Conservation (phyloP, 2,329 filamentous ascomycete genomes). For the Xylariaceae sp. region DNA sequence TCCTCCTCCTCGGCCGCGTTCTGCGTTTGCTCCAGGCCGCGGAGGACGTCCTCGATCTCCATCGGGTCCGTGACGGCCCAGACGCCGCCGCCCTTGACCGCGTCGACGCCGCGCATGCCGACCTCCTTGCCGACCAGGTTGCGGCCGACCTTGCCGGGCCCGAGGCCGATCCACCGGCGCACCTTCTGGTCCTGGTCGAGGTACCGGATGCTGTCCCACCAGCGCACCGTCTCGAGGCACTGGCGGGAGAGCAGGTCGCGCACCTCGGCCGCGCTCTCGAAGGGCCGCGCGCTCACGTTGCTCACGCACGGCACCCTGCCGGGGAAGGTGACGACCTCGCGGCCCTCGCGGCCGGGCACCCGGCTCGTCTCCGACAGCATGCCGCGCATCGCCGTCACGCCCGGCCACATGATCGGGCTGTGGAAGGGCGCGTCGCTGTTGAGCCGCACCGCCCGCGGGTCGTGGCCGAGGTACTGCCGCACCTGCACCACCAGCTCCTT, state of each 20-base stretch:
- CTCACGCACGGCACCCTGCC: slow-evolving; percentile 70
- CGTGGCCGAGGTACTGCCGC: slow-evolving; percentile 82
- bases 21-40: slow-evolving; percentile 58
- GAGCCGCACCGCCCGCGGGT: slow-evolving; percentile 77
- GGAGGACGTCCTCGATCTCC: slow-evolving; percentile 63
- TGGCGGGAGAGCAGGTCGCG: slow-evolving; percentile 73
- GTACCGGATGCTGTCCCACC: slow-evolving; percentile 92
- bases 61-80: slow-evolving; percentile 82
- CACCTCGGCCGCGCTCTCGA: slow-evolving; percentile 63
- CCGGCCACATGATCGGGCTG: slow-evolving; percentile 84
- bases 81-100: slow-evolving; percentile 80
- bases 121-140: slow-evolving; percentile 95
- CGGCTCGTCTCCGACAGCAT: slow-evolving; percentile 55
- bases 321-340: slow-evolving; percentile 68
- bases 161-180: slow-evolving; percentile 81
- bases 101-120: slow-evolving; percentile 70
- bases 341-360: slow-evolving; percentile 42
- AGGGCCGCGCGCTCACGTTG: slow-evolving; percentile 78
- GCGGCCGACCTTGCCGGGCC: slow-evolving; percentile 85
- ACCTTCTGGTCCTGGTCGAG: slow-evolving; percentile 78
- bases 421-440: slow-evolving; percentile 89
- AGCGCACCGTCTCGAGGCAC: slow-evolving; percentile 84
- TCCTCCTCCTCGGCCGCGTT: slow-evolving; percentile 41
- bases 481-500: slow-evolving; percentile 75
- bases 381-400: slow-evolving; percentile 63